Conservation (phyloP, 179 eudicot genomes). For the Corrigiola litoralis region DNA sequence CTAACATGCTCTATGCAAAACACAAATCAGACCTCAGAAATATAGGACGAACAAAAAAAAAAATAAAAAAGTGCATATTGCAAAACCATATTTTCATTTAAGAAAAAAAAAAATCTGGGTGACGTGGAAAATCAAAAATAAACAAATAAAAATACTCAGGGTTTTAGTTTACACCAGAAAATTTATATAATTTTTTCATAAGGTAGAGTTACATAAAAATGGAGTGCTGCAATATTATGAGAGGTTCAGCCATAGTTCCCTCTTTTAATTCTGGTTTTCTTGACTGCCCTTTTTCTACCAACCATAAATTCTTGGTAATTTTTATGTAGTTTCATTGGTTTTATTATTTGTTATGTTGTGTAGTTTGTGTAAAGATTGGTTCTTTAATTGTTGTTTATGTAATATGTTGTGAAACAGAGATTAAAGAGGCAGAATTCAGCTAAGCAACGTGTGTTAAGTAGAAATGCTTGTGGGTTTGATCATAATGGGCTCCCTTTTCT, state of each 20-base stretch:
- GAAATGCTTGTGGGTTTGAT: constrained; percentile 52
- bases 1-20: no score
- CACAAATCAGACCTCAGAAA: no score
- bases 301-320: constrained; percentile 41
- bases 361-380: not conserved
- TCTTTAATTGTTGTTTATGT: constrained; percentile 4
- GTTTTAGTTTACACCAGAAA: not conserved
- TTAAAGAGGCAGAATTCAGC: constrained; percentile 28
- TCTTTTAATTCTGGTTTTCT: constrained; percentile 18
- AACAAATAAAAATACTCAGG: not conserved
- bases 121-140: not conserved
- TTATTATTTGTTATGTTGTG: not conserved
- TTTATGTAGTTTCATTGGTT: not conserved
- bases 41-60: no score
- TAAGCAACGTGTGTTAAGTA: constrained; percentile 28
- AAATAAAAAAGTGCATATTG: no score
- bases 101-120: not conserved
- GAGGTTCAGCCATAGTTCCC: constrained; percentile 36
- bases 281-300: constrained; percentile 25
- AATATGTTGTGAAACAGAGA: constrained; percentile 28
- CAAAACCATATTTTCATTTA: no score
- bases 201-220: not conserved
- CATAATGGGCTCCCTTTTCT: constrained; percentile 46
- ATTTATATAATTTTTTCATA: not conserved
- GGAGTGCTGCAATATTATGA: constrained; percentile 31